Conservation (phyloP, 129 eudicot genomes). For the Centrapalus pauciflorus region DNA sequence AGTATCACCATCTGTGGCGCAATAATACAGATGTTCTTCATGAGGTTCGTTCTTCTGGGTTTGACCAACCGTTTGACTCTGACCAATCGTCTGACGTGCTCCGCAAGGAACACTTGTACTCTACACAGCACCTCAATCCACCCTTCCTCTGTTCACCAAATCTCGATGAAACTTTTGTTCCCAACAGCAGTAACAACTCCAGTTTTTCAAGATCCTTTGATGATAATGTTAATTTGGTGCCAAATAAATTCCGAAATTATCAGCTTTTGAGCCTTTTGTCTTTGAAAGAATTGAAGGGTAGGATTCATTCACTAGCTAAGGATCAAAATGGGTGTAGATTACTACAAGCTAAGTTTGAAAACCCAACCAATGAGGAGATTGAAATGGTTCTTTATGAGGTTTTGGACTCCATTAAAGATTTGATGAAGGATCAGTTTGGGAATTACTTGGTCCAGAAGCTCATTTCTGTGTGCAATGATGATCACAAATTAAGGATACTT, state of each 20-base stretch:
- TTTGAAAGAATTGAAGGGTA: conserved; percentile 44
- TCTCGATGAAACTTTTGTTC: background rate
- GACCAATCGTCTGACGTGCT: conserved; percentile 42
- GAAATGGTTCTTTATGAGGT: conserved; percentile 50
- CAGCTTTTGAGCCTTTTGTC: conserved; percentile 9
- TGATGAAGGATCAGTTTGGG: conserved; percentile 63
- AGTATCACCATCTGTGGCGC: conserved; percentile 12
- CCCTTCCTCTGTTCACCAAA: conserved; percentile 3
- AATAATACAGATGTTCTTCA: conserved; percentile 3
- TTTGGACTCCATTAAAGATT: conserved; percentile 32
- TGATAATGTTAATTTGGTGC: background rate
- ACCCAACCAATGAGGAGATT: conserved; percentile 40
- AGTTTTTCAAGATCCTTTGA: conserved; percentile 5
- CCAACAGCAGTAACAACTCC: conserved; percentile 5
- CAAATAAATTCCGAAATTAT: conserved; percentile 6
- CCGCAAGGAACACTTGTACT: conserved; percentile 37
- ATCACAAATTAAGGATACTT: conserved; percentile 57
- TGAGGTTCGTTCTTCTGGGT: conserved; percentile 19
- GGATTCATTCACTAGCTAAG: conserved; percentile 35
- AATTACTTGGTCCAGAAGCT: conserved; percentile 53
- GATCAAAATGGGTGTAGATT: conserved; percentile 46
- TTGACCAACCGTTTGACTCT: conserved; percentile 28
- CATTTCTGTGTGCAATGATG: conserved; percentile 50
- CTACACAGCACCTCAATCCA: background rate
- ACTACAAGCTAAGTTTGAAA: conserved; percentile 36